Conservation (phyloP, 139 green algal species). For the Tetraselmis striata region DNA sequence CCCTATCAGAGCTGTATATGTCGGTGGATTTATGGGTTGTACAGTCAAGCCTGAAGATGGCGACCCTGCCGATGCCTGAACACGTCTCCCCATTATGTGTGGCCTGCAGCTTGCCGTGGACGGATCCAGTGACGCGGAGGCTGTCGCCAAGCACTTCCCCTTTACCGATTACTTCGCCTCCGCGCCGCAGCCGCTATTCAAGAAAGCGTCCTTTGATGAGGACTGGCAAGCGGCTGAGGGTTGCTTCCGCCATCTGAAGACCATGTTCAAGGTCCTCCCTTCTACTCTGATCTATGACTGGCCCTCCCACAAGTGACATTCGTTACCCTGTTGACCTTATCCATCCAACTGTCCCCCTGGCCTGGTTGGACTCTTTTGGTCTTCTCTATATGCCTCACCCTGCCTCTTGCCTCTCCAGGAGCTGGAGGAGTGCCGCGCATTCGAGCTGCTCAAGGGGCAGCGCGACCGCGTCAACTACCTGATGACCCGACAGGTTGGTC, state of each 20-base stretch:
- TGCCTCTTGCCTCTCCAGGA: too few relatives aligned
- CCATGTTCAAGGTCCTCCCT: conserved; percentile 79
- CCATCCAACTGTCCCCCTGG: too few relatives aligned
- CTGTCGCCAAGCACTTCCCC: conserved; percentile 77
- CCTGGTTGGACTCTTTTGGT: too few relatives aligned
- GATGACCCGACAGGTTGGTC: conserved; percentile 85
- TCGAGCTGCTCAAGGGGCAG: conserved; percentile 91
- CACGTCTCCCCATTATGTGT: too few relatives aligned
- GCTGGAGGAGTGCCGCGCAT: conserved; percentile 93
- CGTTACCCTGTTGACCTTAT: too few relatives aligned
- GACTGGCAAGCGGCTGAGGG: conserved; percentile 63
- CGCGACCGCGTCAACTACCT: conserved; percentile 93
- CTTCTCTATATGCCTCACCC: too few relatives aligned
- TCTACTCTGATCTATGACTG: too few relatives aligned
- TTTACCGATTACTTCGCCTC: conserved; percentile 88
- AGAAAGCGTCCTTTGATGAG: conserved; percentile 40
- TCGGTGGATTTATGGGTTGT: too few relatives aligned
- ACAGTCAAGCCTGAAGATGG: too few relatives aligned
- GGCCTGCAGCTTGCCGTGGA: conserved; percentile 8
- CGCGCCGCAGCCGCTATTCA: conserved; percentile 70
- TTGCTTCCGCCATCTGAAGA: conserved; percentile 83
- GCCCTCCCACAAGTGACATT: too few relatives aligned
- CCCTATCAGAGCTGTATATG: too few relatives aligned
- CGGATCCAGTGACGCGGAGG: conserved; percentile 11
- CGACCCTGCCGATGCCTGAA: too few relatives aligned